These are phyloP conservation scores for Macrophomina phaseolina DNA, from an alignment of 2,329 filamentous ascomycete genomes.

Conservation along the genomic window DNA sequence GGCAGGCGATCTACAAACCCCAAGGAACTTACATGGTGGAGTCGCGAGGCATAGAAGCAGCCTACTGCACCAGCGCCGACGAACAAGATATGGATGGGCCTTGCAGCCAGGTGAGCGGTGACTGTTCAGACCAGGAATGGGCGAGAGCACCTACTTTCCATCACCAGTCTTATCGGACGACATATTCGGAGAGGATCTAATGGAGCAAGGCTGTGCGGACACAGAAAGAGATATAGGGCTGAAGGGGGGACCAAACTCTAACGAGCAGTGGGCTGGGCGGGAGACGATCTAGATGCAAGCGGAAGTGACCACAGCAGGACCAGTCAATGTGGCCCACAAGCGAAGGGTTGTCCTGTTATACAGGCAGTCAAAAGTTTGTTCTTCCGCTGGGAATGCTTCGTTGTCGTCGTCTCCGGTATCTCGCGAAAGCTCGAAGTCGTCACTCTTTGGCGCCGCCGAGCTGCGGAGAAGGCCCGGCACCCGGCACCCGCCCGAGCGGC, in stretches of 20 bases:
- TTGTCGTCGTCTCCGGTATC: conserved; percentile 1
- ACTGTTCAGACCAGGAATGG: neutral
- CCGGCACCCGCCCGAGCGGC: neutral
- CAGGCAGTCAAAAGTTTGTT: neutral
- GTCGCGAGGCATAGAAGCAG: conserved; percentile 73
- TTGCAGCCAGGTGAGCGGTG: neutral
- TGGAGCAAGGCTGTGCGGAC: neutral
- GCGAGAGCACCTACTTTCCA: conserved; percentile 2
- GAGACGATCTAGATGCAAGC: neutral
- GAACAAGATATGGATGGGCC: conserved; percentile 63
- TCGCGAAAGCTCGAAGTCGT: conserved; percentile 5
- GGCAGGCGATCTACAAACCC: neutral
- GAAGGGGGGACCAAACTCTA: neutral
- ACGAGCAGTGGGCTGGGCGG: neutral
- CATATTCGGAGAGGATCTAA: neutral
- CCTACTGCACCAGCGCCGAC: conserved; percentile 75
- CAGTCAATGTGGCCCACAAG: neutral
- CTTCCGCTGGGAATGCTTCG: conserved; percentile 2
- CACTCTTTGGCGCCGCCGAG: neutral
- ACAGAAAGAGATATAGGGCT: neutral
- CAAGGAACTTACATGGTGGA: conserved; percentile 59
- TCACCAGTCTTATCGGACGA: neutral
- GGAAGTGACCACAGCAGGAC: no score
- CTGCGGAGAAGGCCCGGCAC: conserved; percentile 12
- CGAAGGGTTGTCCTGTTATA: neutral